A percentile compares a stretch with the other conserved stretches of the same genome.
Evolutionary conservation across 345 rosid genomes (phyloP).

Genomic region (Eucalyptus caleyi): DNA sequence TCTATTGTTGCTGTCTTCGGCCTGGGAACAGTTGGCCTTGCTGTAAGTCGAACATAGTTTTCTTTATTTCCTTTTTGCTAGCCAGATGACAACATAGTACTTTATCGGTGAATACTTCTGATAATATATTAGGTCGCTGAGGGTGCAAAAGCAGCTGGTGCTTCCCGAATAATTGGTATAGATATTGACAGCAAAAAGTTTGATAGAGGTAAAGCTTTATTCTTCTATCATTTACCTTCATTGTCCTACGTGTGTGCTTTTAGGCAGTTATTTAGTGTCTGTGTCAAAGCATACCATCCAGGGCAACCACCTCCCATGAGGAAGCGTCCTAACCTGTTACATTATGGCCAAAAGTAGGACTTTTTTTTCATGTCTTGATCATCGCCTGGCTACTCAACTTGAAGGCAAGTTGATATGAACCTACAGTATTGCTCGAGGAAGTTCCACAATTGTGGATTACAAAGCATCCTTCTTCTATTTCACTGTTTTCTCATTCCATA

Average conservation of each 20-base stretch:
- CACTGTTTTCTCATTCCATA: background rate
- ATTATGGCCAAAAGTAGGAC: background rate
- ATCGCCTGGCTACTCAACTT: background rate
- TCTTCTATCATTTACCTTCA: background rate
- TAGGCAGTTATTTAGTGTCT: background rate
- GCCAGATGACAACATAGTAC: background rate
- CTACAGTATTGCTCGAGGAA: background rate
- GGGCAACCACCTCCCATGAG: background rate
- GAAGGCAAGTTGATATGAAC: background rate
- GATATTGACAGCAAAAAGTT: slow-evolving; percentile 84
- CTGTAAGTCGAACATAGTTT: slow-evolving; percentile 37
- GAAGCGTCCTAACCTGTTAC: background rate
- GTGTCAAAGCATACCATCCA: background rate
- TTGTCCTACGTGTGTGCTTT: background rate
- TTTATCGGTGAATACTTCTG: background rate
- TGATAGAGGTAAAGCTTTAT: slow-evolving; percentile 37
- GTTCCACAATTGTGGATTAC: background rate
- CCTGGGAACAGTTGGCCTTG: slow-evolving; percentile 99
- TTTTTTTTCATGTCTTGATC: background rate
- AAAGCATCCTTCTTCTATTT: background rate
- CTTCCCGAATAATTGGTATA: slow-evolving; percentile 86
- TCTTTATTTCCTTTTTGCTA: background rate
- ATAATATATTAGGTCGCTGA: slow-evolving; percentile 64
- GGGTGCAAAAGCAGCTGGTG: slow-evolving; percentile 98
- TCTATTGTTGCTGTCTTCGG: slow-evolving; percentile 90